phyloP scores from a whole-genome alignment of 768 basidiomycete genomes.

The Sporobolomyces pararoseus region DNA sequence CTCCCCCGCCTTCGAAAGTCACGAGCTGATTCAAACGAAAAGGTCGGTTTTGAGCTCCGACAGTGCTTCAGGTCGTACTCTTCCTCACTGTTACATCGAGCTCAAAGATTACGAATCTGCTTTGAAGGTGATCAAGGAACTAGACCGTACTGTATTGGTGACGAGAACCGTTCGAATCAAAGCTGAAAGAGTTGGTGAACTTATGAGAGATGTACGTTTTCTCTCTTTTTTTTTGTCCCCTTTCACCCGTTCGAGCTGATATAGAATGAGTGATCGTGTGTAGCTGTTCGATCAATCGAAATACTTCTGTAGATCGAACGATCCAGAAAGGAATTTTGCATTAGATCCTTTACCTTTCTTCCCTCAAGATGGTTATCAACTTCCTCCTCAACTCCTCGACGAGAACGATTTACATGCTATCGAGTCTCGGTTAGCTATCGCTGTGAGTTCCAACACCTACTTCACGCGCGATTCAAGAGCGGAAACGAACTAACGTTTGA shows the following conservation, averaged over 20 bases:
- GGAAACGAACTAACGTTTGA: too few species aligned
- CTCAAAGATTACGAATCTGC: not conserved
- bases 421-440: not conserved
- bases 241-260: not conserved
- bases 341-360: constrained; percentile 20
- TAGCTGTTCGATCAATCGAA: constrained; percentile 14
- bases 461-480: too few species aligned
- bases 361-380: constrained; percentile 3
- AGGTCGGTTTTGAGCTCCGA: too few species aligned
- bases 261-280: too few species aligned
- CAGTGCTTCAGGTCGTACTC: constrained; percentile 28
- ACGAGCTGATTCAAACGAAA: too few species aligned
- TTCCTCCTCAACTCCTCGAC: not conserved
- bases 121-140: not conserved
- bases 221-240: not conserved
- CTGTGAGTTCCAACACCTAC: too few species aligned
- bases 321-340: not conserved
- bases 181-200: constrained; percentile 33
- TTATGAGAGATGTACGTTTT: constrained; percentile 35
- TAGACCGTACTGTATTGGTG: constrained; percentile 25
- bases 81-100: constrained; percentile 42
- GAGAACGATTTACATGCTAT: not conserved
- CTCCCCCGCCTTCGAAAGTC: not conserved
- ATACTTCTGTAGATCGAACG: constrained; percentile 8
- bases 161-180: constrained; percentile 37